Evolutionary conservation across 2,329 filamentous ascomycete species (phyloP).

Genomic region (Xylariaceae sp.): DNA sequence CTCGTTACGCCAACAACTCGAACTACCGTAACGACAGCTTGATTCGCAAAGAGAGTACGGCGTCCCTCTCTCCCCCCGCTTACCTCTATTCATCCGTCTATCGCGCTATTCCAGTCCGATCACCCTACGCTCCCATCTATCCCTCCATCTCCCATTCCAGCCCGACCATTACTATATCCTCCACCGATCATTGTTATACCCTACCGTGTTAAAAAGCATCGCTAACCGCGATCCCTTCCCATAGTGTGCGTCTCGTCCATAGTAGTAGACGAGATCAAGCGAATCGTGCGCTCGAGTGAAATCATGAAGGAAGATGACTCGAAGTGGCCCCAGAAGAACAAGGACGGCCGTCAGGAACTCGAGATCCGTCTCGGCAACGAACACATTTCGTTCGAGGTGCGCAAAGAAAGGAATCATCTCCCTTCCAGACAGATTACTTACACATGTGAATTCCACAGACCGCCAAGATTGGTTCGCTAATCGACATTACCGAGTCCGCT

Average conservation of each 20-base stretch:
- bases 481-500: slow-evolving; percentile 92
- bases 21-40: slow-evolving; percentile 98
- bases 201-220: background rate
- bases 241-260: slow-evolving; percentile 92
- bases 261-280: slow-evolving; percentile 89
- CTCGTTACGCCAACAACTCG: slow-evolving; percentile 97
- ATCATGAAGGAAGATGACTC: slow-evolving; percentile 98
- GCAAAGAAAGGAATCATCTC: slow-evolving; percentile 20
- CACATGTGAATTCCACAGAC: slow-evolving; percentile 53
- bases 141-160: background rate
- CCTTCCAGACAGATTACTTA: slow-evolving; percentile 4
- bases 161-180: no score
- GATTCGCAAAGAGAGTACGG: slow-evolving; percentile 97
- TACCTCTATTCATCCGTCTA: background rate
- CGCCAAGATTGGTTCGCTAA: slow-evolving; percentile 93
- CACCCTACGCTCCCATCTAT: background rate
- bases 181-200: no score
- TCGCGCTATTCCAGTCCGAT: background rate
- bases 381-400: slow-evolving; percentile 94
- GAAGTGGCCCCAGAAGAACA: slow-evolving; percentile 99
- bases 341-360: slow-evolving; percentile 92
- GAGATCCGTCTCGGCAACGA: slow-evolving; percentile 92
- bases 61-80: slow-evolving; percentile 13
- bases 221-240: slow-evolving; percentile 1
- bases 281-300: slow-evolving; percentile 94